These are phyloP conservation scores for Ploettnerulaceae sp. DNA, from an alignment of 2,329 filamentous ascomycete genomes.

Conservation along the genomic window DNA sequence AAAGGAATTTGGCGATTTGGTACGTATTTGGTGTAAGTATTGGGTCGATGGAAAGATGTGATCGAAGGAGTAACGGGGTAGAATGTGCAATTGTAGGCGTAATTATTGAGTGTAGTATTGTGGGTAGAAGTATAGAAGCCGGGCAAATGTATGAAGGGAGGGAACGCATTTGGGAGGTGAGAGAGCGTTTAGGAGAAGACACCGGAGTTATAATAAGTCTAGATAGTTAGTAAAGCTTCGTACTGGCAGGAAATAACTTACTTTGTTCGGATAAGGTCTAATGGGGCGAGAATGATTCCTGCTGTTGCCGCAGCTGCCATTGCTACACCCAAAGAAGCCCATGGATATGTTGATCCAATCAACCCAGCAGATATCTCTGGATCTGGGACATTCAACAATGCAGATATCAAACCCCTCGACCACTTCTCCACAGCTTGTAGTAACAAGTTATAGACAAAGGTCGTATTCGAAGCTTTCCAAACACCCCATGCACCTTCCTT, in stretches of 20 bases:
- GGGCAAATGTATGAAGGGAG: constrained; percentile 75
- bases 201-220: constrained; percentile 80
- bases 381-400: constrained; percentile 85
- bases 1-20: constrained; percentile 74
- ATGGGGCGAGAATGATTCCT: constrained; percentile 74
- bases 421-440: constrained; percentile 87
- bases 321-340: constrained; percentile 72
- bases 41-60: constrained; percentile 79
- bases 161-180: constrained; percentile 65
- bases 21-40: constrained; percentile 77
- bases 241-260: constrained; percentile 18
- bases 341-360: constrained; percentile 76
- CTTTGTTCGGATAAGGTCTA: constrained; percentile 84
- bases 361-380: constrained; percentile 52
- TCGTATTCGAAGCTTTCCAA: constrained; percentile 91
- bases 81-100: constrained; percentile 79
- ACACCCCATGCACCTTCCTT: constrained; percentile 87
- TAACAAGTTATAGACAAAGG: constrained; percentile 85
- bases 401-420: constrained; percentile 84
- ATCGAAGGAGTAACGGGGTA: constrained; percentile 78
- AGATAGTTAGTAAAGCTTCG: constrained; percentile 30
- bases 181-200: constrained; percentile 70
- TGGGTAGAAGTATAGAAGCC: constrained; percentile 69
- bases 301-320: constrained; percentile 63
- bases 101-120: constrained; percentile 77